These are phyloP conservation scores for Backusella psychrophila DNA, from an alignment of 192 early-diverging fungal species.

Conservation along the genomic window DNA sequence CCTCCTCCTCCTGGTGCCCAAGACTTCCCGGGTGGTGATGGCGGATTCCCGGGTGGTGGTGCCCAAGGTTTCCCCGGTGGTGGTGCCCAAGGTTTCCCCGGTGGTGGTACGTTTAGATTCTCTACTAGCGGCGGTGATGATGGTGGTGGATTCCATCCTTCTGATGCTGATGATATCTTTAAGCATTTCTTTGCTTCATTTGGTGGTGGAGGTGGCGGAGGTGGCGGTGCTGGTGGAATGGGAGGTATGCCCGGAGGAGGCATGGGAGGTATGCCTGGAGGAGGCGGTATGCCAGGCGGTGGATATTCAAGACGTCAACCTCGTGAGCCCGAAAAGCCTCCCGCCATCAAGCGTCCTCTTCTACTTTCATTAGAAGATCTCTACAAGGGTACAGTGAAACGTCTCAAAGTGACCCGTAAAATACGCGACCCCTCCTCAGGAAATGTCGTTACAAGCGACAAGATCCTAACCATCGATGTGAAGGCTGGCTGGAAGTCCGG, in stretches of 20 bases:
- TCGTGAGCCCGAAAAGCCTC: constrained; percentile 37
- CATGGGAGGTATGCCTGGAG: constrained; percentile 21
- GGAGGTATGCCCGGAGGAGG: constrained; percentile 40
- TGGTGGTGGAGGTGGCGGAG: constrained; percentile 45
- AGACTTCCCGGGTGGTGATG: constrained; percentile 49
- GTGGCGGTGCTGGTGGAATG: constrained; percentile 19
- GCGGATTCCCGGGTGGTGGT: constrained; percentile 33
- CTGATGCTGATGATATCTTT: constrained; percentile 90
- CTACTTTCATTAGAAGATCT: constrained; percentile 85
- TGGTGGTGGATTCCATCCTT: constrained; percentile 68
- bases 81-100: neutral
- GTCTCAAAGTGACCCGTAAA: constrained; percentile 88
- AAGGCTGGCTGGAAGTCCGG: constrained; percentile 98
- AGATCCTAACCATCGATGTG: constrained; percentile 81
- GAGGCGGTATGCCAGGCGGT: constrained; percentile 42
- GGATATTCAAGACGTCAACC: neutral
- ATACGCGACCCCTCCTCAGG: constrained; percentile 39
- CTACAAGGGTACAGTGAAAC: constrained; percentile 85
- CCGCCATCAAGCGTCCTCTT: constrained; percentile 65
- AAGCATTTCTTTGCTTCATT: constrained; percentile 77
- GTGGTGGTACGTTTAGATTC: constrained; percentile 76
- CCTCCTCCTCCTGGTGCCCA: neutral
- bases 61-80: neutral
- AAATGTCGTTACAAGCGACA: constrained; percentile 52
- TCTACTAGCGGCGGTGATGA: constrained; percentile 39